Percentiles rank a stretch among this genome's conserved stretches.
Conservation (phyloP, 208 protist genomes). For the Leptomonas pyrrhocoris region DNA sequence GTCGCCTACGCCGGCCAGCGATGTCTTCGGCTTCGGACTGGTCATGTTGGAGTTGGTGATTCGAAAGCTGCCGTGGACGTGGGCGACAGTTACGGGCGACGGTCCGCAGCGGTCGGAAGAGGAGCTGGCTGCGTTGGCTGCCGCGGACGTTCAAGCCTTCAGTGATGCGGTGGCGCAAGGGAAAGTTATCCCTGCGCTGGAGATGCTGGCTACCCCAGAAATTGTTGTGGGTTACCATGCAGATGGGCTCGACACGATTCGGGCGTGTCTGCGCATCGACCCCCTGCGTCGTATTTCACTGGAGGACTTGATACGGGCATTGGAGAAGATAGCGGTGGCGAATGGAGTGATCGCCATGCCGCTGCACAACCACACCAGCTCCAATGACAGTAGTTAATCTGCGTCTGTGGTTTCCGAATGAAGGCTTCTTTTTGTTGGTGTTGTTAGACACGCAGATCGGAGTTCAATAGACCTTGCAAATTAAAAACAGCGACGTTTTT, state of each 20-base stretch:
- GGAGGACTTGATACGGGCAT: too few relatives aligned
- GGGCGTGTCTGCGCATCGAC: background rate
- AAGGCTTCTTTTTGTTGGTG: background rate
- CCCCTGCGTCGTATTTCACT: background rate
- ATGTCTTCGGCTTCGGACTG: slow-evolving; percentile 72
- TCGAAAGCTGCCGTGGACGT: slow-evolving; percentile 35
- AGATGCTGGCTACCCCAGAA: too few relatives aligned
- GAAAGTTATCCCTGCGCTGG: background rate
- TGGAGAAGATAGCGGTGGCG: too few relatives aligned
- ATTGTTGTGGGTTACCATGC: too few relatives aligned
- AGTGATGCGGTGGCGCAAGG: background rate
- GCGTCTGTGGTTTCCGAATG: too few relatives aligned
- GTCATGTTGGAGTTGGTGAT: slow-evolving; percentile 53
- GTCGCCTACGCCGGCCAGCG: slow-evolving; percentile 42
- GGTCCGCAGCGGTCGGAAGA: slow-evolving; percentile 12
- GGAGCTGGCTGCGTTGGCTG: slow-evolving; percentile 25
- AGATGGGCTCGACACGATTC: too few relatives aligned
- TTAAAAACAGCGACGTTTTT: too few relatives aligned
- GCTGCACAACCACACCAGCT: too few relatives aligned
- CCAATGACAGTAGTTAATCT: too few relatives aligned
- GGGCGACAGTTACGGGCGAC: slow-evolving; percentile 17
- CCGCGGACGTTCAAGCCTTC: slow-evolving; percentile 18
- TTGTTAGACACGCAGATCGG: too few relatives aligned
- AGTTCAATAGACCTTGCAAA: too few relatives aligned
- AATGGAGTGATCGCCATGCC: too few relatives aligned